A percentile compares a stretch with the other conserved stretches of the same genome.
These are phyloP conservation scores for Danielozyma ontarioensis DNA, from an alignment of 805 yeast species.

Conservation along the genomic window DNA sequence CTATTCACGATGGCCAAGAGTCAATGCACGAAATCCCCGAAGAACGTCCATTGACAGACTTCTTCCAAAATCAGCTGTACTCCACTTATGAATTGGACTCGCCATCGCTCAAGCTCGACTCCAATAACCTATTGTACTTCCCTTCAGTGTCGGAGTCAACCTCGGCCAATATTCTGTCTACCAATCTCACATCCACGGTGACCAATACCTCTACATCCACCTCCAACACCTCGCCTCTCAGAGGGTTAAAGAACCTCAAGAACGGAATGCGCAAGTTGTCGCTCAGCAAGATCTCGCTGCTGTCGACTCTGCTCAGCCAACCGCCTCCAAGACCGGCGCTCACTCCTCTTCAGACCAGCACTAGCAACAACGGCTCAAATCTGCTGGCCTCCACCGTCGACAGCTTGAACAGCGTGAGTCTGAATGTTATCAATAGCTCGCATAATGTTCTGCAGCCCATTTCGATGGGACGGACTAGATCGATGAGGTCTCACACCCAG, in stretches of 20 bases:
- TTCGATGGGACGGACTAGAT: conserved; percentile 2
- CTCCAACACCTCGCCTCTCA: conserved; percentile 25
- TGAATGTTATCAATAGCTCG: not conserved
- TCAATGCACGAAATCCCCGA: conserved; percentile 1
- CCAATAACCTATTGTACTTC: conserved; percentile 8
- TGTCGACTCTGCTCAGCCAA: conserved; percentile 3
- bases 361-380: conserved; percentile 5
- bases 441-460: conserved; percentile 1
- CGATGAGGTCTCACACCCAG: conserved; percentile 14
- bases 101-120: conserved; percentile 15
- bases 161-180: conserved; percentile 4
- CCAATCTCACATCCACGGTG: not conserved
- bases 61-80: conserved; percentile 5
- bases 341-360: conserved; percentile 12
- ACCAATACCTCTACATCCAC: conserved; percentile 1
- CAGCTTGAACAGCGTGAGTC: not conserved
- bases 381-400: conserved; percentile 1
- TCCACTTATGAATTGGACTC: conserved; percentile 22
- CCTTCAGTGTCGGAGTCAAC: conserved; percentile 5
- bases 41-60: conserved; percentile 4
- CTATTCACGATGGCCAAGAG: conserved; percentile 1
- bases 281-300: conserved; percentile 11
- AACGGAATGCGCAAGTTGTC: conserved; percentile 35
- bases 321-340: conserved; percentile 7
- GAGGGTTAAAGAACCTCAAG: conserved; percentile 32